Percentiles rank a stretch among this genome's conserved stretches.
Evolutionary conservation across 2,329 filamentous ascomycete species (phyloP).

Genomic region (Microdochium nivale): DNA sequence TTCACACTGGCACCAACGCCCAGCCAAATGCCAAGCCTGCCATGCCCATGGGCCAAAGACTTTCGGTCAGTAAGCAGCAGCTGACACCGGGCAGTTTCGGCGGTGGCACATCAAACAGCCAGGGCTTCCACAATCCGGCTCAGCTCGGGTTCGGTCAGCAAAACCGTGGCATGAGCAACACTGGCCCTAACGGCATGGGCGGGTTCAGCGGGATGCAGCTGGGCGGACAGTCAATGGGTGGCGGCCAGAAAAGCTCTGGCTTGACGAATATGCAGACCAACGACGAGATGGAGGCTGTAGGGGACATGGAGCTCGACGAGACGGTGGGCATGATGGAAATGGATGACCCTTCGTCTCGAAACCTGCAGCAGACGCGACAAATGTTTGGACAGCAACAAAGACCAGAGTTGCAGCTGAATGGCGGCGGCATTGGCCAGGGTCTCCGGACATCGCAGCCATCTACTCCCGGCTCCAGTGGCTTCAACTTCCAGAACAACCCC

Average conservation of each 20-base stretch:
- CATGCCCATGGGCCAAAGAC: conserved; percentile 18
- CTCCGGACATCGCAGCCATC: conserved; percentile 79
- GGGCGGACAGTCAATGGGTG: conserved; percentile 24
- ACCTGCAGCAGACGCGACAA: conserved; percentile 62
- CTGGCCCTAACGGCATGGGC: conserved; percentile 7
- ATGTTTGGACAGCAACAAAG: conserved; percentile 57
- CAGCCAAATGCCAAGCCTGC: conserved; percentile 17
- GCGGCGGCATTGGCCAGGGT: conserved; percentile 66
- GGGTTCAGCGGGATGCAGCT: conserved; percentile 24
- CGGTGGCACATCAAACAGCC: not conserved
- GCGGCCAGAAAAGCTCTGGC: conserved; percentile 31
- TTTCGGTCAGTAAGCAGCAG: conserved; percentile 19
- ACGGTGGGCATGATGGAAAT: conserved; percentile 58
- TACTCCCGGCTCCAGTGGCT: conserved; percentile 70
- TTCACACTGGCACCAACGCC: conserved; percentile 65
- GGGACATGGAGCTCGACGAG: conserved; percentile 97
- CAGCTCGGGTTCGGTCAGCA: conserved; percentile 20
- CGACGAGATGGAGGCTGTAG: conserved; percentile 74
- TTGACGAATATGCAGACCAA: conserved; percentile 31
- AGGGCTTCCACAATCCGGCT: not conserved
- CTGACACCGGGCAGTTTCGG: conserved; percentile 3
- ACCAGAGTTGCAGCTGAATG: conserved; percentile 73
- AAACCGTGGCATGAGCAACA: conserved; percentile 10
- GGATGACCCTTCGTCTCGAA: conserved; percentile 48
- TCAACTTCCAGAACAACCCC: conserved; percentile 83